Conservation (phyloP, 495 filamentous ascomycete genomes). For the Recurvomyces mirabilis region DNA sequence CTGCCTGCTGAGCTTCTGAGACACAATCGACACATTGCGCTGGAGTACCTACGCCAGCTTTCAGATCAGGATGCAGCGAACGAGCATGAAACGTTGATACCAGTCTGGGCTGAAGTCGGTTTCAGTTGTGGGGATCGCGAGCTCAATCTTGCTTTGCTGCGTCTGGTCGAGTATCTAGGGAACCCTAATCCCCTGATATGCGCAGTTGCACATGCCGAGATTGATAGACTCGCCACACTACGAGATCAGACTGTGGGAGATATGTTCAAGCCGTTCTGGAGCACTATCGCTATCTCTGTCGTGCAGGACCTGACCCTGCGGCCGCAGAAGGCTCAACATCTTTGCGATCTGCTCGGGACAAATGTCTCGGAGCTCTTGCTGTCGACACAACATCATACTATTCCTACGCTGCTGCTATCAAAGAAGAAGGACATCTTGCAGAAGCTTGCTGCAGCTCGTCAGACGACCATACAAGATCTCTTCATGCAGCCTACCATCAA, state of each 20-base stretch:
- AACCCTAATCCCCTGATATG: conserved; percentile 69
- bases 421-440: conserved; percentile 68
- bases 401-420: conserved; percentile 74
- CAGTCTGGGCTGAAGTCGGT: conserved; percentile 74
- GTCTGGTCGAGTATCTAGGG: conserved; percentile 75
- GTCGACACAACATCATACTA: conserved; percentile 65
- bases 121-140: conserved; percentile 61
- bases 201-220: conserved; percentile 68
- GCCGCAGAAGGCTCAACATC: conserved; percentile 67
- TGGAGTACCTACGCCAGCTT: conserved; percentile 59
- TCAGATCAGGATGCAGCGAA: conserved; percentile 52
- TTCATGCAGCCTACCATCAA: conserved; percentile 55
- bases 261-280: conserved; percentile 79
- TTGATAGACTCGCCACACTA: conserved; percentile 53
- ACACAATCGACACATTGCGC: conserved; percentile 54
- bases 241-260: conserved; percentile 47
- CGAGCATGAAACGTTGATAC: conserved; percentile 70
- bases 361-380: conserved; percentile 60
- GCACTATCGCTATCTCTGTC: conserved; percentile 62
- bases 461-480: conserved; percentile 47
- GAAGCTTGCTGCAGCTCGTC: conserved; percentile 64
- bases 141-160: conserved; percentile 71
- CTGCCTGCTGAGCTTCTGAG: conserved; percentile 37
- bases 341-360: conserved; percentile 68
- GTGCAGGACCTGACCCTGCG: conserved; percentile 68